These are phyloP conservation scores for Colletotrichum sp. DNA, from an alignment of 2,329 filamentous ascomycete species.

Conservation along the genomic window DNA sequence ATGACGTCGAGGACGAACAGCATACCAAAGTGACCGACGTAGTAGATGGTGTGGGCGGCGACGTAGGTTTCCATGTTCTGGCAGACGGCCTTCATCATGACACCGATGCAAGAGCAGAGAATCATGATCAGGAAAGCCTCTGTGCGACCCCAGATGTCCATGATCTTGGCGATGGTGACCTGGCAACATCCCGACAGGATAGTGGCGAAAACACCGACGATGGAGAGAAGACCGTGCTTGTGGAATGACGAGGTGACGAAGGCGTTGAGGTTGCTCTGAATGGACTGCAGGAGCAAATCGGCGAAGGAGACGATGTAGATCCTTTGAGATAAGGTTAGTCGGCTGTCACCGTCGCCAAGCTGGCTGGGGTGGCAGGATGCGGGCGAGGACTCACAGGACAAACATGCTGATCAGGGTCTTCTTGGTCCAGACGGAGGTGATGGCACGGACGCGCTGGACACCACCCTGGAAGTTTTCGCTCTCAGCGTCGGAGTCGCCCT, in stretches of 20 bases:
- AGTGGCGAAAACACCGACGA: constrained; percentile 66
- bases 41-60: constrained; percentile 68
- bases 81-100: constrained; percentile 68
- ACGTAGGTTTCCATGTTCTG: constrained; percentile 62
- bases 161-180: constrained; percentile 51
- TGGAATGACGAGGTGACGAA: constrained; percentile 67
- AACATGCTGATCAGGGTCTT: constrained; percentile 43
- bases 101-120: constrained; percentile 52
- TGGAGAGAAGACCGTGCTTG: constrained; percentile 68
- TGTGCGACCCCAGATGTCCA: constrained; percentile 53
- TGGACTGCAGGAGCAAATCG: constrained; percentile 36
- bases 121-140: constrained; percentile 49
- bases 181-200: constrained; percentile 42
- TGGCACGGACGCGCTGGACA: constrained; percentile 41
- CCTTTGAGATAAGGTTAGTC: constrained; percentile 24
- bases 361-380: not conserved
- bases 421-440: constrained; percentile 29
- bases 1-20: constrained; percentile 46
- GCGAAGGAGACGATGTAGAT: constrained; percentile 44
- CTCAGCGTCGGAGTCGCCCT: constrained; percentile 21
- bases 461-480: constrained; percentile 39
- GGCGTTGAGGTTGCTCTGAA: constrained; percentile 40
- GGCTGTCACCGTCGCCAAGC: not conserved
- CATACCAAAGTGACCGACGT: constrained; percentile 57
- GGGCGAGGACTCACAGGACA: constrained; percentile 36